Base-by-base conservation (phyloP, 2,329 filamentous ascomycete genomes). In the Sporothrix dimorphospora region DNA sequence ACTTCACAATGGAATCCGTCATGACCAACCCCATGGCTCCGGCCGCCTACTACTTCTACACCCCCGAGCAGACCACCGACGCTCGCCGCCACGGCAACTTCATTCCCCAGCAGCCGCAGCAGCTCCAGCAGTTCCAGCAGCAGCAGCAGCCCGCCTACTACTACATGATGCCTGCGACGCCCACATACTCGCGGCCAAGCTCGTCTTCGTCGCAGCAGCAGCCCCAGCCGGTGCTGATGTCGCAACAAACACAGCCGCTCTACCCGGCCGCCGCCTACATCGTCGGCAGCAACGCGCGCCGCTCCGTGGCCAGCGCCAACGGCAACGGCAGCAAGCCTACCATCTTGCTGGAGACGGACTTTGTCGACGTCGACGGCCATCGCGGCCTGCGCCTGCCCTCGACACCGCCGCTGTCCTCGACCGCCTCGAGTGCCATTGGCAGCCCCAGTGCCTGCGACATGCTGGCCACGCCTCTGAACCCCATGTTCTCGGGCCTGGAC, bases 41-140 rank as follows among this genome's bases (percentile, higher is more conserved):
- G 83, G 88, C 90, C 76, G 85, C 92, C 73, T 97, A 94, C 86
- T 94, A 92, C 87, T 96, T 94, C 86, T 97, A 95, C 85, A 91
- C 89, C 78, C 90, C 92, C 76, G 92, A 96, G 77, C 87, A 91
- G 75, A 90, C 89, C 75, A 90, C 89, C 75, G 91, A 94, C 80
- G 87, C 87, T 78, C 87, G 90, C 78, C 91, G 92, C 79, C 91
- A 94, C 82, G 89, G 89, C 71, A 90, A 93, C 82, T 94, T 94
- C 85, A 88, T 90, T 75, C 87, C 88, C 73, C 89, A 87, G 73
- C 82, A 83, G 73, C 83, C 82, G 74, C 85, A 85, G 76, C 82
- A 84, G 79, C 81, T 81, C 74, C 83, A 88, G 80, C 88, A 86
- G n/a, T n/a, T n/a, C n/a, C n/a, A n/a, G 86, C 85, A 72, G 80